These are phyloP conservation scores for Corchorus olitorius DNA, from an alignment of 345 rosid species.

Conservation along the genomic window DNA sequence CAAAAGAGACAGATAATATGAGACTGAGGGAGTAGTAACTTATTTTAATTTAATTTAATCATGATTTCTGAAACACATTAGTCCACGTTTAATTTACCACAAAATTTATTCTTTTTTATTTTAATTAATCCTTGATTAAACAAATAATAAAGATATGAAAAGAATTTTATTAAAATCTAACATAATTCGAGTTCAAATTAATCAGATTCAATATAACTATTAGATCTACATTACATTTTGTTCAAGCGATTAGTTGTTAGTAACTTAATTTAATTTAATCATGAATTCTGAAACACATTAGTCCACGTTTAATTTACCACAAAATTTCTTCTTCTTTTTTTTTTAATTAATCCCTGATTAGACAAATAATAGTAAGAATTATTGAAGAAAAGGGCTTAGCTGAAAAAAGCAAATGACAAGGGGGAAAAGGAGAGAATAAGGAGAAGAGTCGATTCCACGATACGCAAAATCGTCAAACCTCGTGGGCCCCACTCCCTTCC, in stretches of 20 bases:
- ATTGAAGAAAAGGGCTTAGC: neutral
- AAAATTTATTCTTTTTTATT: neutral
- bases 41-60: no score
- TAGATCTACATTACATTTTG: no score
- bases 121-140: conserved; percentile 1
- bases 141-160: neutral
- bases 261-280: neutral
- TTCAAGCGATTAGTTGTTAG: no score
- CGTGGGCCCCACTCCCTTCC: conserved; percentile 20
- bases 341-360: neutral
- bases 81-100: neutral
- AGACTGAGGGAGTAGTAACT: no score
- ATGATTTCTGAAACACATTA: neutral
- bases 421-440: neutral
- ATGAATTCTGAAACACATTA: neutral
- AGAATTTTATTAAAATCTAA: no score
- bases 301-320: neutral
- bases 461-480: conserved; percentile 24
- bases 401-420: neutral
- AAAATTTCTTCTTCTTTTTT: neutral
- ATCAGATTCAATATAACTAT: no score
- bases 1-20: no score
- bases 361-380: neutral
- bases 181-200: no score
- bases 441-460: conserved; percentile 19